These are phyloP conservation scores for Phyllosticta citrichinensis DNA, from an alignment of 2,329 filamentous ascomycete genomes.

Conservation along the genomic window DNA sequence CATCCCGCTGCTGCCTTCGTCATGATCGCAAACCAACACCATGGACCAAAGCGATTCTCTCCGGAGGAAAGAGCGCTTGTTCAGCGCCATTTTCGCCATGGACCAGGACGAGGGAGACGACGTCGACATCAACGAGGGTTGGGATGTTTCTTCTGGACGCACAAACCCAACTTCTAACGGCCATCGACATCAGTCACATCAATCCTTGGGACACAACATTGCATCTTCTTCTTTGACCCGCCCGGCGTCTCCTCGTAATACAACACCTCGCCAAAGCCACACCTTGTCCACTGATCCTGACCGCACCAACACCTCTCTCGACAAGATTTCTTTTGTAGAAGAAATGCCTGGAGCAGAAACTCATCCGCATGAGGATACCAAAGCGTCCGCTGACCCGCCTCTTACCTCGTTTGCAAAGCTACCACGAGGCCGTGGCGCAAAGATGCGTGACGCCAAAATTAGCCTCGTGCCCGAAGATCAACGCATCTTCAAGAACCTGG, in stretches of 20 bases:
- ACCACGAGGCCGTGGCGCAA: conserved; percentile 23
- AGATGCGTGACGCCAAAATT: conserved; percentile 21
- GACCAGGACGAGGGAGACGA: conserved; percentile 13
- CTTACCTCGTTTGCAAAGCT: conserved; percentile 3
- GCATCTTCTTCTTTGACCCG: background rate
- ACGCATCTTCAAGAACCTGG: conserved; percentile 21
- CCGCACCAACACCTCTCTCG: background rate
- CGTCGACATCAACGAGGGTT: conserved; percentile 15
- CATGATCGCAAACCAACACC: background rate
- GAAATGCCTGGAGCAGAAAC: background rate
- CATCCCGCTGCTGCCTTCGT: background rate
- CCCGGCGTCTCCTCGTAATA: background rate
- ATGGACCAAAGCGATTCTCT: background rate
- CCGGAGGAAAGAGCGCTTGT: conserved; percentile 15
- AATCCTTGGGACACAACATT: background rate
- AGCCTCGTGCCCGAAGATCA: conserved; percentile 21
- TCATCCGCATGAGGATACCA: background rate
- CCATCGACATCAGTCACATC: background rate
- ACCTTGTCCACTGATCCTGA: background rate
- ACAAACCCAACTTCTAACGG: conserved; percentile 7
- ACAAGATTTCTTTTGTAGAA: background rate
- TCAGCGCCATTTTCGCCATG: conserved; percentile 14
- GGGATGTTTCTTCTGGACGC: conserved; percentile 13
- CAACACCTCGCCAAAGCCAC: background rate
- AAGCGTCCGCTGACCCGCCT: background rate